Base-by-base conservation (phyloP, 495 filamentous ascomycete genomes). In the Clohesyomyces aquaticus region DNA sequence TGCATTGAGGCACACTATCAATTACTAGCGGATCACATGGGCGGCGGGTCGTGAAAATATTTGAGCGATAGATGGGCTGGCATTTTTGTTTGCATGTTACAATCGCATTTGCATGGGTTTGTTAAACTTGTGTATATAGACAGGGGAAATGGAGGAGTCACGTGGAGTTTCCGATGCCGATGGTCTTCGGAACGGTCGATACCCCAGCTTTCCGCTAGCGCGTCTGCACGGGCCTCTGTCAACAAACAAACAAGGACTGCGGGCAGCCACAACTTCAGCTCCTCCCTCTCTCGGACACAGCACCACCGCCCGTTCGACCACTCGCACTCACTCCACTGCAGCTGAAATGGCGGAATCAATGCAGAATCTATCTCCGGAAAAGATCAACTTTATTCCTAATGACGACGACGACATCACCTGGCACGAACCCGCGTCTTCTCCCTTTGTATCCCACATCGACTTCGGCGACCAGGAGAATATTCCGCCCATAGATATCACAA, bases 1-100 rank as follows among this genome's bases (percentile, higher is more conserved):
- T 19, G 88, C 83, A 23, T 74, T 92, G 72, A 83, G 82, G 72
- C 81, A 85, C 29, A 72, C 74, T 9, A 68, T 73, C 55, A 66
- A 71, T 23, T 64, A 55, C 23, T 6, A 18, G n/a, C 6, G 43
- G 19, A n/a, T n/a, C n/a, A n/a, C n/a, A n/a, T n/a, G n/a, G n/a
- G n/a, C n/a, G n/a, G n/a, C n/a, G n/a, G n/a, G n/a, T n/a, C n/a
- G n/a, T n/a, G n/a, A n/a, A n/a, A n/a, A n/a, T n/a, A n/a, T n/a
- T n/a, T n/a, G n/a, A n/a, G n/a, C n/a, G n/a, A n/a, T n/a, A n/a
- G n/a, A n/a, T n/a, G n/a, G n/a, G n/a, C n/a, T n/a, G n/a, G n/a
- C n/a, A n/a, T n/a, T n/a, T n/a, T n/a, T n/a, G n/a, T n/a, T n/a
- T n/a, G n/a, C n/a, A n/a, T n/a, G n/a, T n/a, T n/a, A n/a, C n/a